Base-by-base conservation (phyloP, 108 stramenopile genomes). In the Asterionellopsis glacialis region DNA sequence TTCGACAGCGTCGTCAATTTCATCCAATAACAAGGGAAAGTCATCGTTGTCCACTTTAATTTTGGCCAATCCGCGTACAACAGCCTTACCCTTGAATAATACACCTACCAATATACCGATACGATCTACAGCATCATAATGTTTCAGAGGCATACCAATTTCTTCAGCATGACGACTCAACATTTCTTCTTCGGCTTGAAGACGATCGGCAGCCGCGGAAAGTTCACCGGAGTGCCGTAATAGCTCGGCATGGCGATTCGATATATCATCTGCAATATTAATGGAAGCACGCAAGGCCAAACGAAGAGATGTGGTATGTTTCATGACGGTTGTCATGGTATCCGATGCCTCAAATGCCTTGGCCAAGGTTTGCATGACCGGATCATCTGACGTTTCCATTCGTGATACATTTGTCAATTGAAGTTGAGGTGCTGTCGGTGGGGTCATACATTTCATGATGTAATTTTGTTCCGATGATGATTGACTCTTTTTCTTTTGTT, bases 51-150 rank as follows among this genome's bases (percentile, higher is more conserved):
- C 92, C 9, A 93, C 92, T 52, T 90, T 85, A 25, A 90, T 19
- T 54, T 76, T 87, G 45, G 87, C 87, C 27, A 85, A 59, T 12
- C 87, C 87, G 15, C 85, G 80, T 0, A 90, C 87, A 0, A 70
- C 67, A 9, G 75, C 70, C 27, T 65, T 68, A 9, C 82, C 82
- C 60, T 81, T 83, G 68, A 90, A 93, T 27, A 84, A 59, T 11
- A 93, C 88, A 1, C 92, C 92, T 11, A 93, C 84, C 48, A 74
- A 49, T 7, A 74, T 42, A 1, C 88, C 92, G 45, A 93, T 76
- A 11, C 72, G 51, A 61, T 93, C 92, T 28, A 93, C 87, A 0
- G 88, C 88, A 71, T 93, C 86, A 58, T 93, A 93, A 44, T 93
- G 92, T 45, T 84, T 70, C 18, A 93, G 67, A 0, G 92, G 92